Percentiles rank a stretch among this genome's conserved stretches.
phyloP scores from a whole-genome alignment of 2,329 filamentous ascomycete genomes.

The Geoglossum cookeanum region DNA sequence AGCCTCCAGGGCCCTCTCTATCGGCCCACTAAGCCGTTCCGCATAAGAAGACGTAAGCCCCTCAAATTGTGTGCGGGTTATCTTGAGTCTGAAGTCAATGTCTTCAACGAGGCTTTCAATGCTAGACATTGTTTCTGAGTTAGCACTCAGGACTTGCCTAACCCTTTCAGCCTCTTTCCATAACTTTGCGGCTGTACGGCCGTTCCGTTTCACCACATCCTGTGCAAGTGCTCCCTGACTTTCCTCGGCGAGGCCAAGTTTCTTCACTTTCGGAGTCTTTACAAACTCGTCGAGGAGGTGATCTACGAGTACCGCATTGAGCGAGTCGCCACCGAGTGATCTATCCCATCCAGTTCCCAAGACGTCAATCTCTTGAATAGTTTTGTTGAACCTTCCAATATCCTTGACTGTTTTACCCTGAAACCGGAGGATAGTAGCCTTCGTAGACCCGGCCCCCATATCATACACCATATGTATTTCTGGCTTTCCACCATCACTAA shows the following conservation, averaged over 20 bases:
- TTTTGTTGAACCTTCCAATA: conserved; percentile 86
- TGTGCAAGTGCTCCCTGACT: conserved; percentile 30
- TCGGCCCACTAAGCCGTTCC: conserved; percentile 45
- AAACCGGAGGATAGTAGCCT: conserved; percentile 75
- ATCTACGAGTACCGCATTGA: conserved; percentile 76
- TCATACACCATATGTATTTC: conserved; percentile 91
- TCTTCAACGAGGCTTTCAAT: conserved; percentile 80
- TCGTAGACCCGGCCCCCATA: conserved; percentile 91
- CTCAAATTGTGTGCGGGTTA: conserved; percentile 66
- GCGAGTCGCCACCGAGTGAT: conserved; percentile 69
- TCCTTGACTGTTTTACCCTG: conserved; percentile 83
- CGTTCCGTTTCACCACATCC: conserved; percentile 50
- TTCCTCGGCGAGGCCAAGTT: conserved; percentile 18
- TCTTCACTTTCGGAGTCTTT: conserved; percentile 43
- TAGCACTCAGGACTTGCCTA: conserved; percentile 83
- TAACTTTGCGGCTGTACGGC: conserved; percentile 74
- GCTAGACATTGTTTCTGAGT: conserved; percentile 57
- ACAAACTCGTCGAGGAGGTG: conserved; percentile 73
- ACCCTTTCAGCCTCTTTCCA: conserved; percentile 78
- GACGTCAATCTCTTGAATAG: conserved; percentile 83
- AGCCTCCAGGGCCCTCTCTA: conserved; percentile 54
- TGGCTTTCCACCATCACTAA: conserved; percentile 65
- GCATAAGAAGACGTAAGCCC: conserved; percentile 49
- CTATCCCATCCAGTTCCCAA: conserved; percentile 76
- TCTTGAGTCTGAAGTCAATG: conserved; percentile 81